A percentile compares a stretch with the other conserved stretches of the same genome.
phyloP scores from a whole-genome alignment of 192 early-diverging fungal species.

The Linnemannia zychae region DNA sequence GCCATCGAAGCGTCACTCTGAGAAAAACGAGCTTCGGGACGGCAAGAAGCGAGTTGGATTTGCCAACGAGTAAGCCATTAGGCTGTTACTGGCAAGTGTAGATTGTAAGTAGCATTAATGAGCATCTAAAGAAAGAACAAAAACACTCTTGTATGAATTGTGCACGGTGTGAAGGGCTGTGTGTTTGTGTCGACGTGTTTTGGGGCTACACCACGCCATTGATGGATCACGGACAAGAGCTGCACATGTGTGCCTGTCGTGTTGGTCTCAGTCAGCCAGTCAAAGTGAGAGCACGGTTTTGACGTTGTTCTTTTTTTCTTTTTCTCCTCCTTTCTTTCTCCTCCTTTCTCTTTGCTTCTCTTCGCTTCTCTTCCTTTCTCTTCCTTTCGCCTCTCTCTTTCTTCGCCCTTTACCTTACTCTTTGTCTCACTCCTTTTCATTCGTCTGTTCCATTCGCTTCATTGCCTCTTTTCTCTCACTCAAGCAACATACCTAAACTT shows the following conservation, averaged over 20 bases:
- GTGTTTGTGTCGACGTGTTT: neutral
- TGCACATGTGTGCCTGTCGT: neutral
- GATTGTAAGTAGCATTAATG: neutral
- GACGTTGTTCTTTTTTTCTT: neutral
- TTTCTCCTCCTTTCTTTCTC: neutral
- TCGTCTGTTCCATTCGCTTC: neutral
- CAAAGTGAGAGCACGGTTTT: neutral
- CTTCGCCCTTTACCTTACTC: neutral
- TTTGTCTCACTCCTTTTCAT: neutral
- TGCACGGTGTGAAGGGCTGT: too few species aligned
- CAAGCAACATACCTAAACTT: neutral
- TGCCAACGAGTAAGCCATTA: constrained; percentile 7
- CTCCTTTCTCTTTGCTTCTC: neutral
- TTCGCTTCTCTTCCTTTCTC: neutral
- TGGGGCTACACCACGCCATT: neutral
- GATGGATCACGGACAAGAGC: too few species aligned
- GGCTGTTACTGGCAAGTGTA: neutral
- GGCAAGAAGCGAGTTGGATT: constrained; percentile 32
- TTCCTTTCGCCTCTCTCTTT: neutral
- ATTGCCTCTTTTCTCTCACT: neutral
- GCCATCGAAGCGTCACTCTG: neutral
- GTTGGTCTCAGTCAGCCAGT: neutral
- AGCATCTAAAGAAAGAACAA: neutral
- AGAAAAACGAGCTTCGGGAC: neutral
- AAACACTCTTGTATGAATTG: too few species aligned